Percentiles rank a stretch among this genome's conserved stretches.
Conservation (phyloP, 345 rosid species). For the Eucalyptus regnans region DNA sequence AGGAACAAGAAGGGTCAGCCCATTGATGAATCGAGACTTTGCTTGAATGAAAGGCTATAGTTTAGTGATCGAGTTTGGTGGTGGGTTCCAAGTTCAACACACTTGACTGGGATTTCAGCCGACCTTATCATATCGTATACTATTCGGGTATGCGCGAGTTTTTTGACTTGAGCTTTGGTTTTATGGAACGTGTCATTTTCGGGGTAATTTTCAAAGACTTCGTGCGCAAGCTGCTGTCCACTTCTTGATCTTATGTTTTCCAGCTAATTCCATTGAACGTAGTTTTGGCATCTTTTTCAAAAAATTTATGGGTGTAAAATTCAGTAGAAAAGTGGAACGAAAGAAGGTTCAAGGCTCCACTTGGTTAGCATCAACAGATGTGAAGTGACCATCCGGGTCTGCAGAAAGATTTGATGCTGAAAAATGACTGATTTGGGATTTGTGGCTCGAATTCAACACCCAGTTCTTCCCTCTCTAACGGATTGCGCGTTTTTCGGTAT, state of each 20-base stretch:
- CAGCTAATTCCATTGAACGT: not conserved
- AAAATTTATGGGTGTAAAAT: not conserved
- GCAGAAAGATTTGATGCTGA: not conserved
- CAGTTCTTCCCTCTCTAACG: not conserved
- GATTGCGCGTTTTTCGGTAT: not conserved
- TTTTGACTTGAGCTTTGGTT: not conserved
- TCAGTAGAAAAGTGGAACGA: not conserved
- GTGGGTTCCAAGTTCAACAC: not conserved
- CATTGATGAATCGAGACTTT: not conserved
- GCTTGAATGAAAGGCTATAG: not conserved
- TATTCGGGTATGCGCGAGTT: not conserved
- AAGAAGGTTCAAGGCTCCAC: not conserved
- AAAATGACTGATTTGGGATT: not conserved
- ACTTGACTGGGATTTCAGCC: not conserved
- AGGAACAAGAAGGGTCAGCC: not conserved
- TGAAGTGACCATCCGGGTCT: not conserved
- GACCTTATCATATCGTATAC: not conserved
- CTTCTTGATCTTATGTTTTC: not conserved
- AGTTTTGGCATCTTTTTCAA: not conserved
- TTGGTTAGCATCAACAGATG: not conserved
- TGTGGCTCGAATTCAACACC: not conserved
- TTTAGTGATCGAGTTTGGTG: not conserved
- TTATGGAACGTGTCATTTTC: not conserved
- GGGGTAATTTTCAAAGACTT: not conserved
- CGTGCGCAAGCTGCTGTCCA: not conserved